Conservation (phyloP, 352 stramenopile genomes). For the Hyaloperonospora brassicae region DNA sequence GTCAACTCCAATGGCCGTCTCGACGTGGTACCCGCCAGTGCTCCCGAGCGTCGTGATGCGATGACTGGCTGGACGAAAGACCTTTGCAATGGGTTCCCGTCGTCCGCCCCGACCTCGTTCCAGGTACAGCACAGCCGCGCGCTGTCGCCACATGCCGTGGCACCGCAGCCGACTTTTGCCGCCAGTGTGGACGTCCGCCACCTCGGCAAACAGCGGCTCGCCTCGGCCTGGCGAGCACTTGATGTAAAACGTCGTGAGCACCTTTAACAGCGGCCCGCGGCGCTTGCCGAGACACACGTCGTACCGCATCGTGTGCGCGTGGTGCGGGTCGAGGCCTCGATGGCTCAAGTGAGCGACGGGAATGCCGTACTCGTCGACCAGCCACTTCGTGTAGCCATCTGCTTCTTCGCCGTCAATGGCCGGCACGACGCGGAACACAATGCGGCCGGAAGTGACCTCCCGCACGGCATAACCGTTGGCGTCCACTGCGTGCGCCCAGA, state of each 20-base stretch:
- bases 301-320: conserved; percentile 19
- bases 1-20: conserved; percentile 32
- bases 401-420: conserved; percentile 17
- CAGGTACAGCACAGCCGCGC: conserved; percentile 28
- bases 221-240: conserved; percentile 28
- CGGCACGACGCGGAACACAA: conserved; percentile 28
- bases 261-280: conserved; percentile 12
- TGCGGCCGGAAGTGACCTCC: conserved; percentile 21
- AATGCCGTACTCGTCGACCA: conserved; percentile 36
- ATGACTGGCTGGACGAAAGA: conserved; percentile 24
- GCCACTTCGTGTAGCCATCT: conserved; percentile 29
- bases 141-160: conserved; percentile 28
- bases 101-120: conserved; percentile 19
- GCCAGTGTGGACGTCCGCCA: conserved; percentile 28
- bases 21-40: conserved; percentile 24
- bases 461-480: conserved; percentile 27
- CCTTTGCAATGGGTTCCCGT: conserved; percentile 30
- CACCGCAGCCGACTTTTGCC: conserved; percentile 26
- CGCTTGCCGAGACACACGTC: conserved; percentile 34
- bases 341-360: conserved; percentile 25
- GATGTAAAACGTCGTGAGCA: conserved; percentile 27
- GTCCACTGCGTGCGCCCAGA: conserved; percentile 29
- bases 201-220: conserved; percentile 28
- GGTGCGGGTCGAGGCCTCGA: not conserved
- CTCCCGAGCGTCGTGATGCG: conserved; percentile 16